Percentiles rank a stretch among this genome's conserved stretches.
phyloP scores from a whole-genome alignment of 2,329 filamentous ascomycete genomes.

The Diaporthe caulivora region DNA sequence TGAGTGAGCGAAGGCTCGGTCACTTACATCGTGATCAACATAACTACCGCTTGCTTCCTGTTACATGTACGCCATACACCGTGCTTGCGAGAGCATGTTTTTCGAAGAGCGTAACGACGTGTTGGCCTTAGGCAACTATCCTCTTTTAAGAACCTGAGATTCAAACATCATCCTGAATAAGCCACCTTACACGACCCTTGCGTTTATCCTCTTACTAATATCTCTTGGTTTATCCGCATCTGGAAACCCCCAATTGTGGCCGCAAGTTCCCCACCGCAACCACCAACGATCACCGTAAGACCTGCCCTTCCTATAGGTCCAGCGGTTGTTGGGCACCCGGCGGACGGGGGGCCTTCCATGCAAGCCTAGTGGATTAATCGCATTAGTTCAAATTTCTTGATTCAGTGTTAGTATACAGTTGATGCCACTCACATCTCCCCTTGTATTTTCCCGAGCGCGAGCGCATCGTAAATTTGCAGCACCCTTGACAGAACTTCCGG shows the following conservation, averaged over 20 bases:
- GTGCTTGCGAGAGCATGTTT: not conserved
- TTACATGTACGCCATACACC: not conserved
- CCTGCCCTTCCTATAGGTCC: not conserved
- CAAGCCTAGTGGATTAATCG: not conserved
- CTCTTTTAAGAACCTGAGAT: not conserved
- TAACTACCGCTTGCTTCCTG: not conserved
- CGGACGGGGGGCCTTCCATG: not conserved
- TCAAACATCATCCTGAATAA: not conserved
- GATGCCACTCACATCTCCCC: not conserved
- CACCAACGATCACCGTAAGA: not conserved
- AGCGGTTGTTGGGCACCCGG: not conserved
- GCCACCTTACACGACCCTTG: not conserved
- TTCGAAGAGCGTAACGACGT: too few species aligned
- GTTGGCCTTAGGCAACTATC: too few species aligned
- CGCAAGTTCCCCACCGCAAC: not conserved
- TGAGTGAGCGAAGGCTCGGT: too few species aligned
- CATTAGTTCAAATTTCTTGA: not conserved
- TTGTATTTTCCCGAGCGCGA: not conserved
- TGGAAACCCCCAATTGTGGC: not conserved
- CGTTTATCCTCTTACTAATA: not conserved
- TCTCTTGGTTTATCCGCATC: not conserved
- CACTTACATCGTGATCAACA: too few species aligned
- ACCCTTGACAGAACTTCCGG: not conserved
- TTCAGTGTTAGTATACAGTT: not conserved
- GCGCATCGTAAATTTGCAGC: not conserved